Base-by-base conservation (phyloP, 1,139 yeast species). In the Geotrichum carabidarum region DNA sequence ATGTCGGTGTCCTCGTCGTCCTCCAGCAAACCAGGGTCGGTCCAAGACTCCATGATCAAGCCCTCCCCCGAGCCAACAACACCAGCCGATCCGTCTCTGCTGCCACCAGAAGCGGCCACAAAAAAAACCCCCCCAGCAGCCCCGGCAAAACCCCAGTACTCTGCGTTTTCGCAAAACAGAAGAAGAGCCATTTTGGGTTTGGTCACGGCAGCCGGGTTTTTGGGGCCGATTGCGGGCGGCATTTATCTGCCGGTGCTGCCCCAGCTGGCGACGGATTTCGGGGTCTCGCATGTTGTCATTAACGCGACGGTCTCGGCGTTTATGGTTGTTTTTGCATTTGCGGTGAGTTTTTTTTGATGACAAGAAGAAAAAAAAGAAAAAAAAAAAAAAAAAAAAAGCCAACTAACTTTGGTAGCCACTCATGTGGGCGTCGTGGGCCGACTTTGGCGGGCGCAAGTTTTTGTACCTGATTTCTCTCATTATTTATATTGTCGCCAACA, bases 281-380 rank as follows among this genome's bases (percentile, higher is more conserved):
- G 70, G 3, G 77, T 72, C 1, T 74, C 80, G 1, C 67, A 74
- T 2, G 69, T 80, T 0, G 66, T 76, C 0, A 78, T 81, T 38
- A 80, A 81, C 65, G 82, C 82, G 27, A 80, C 86, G 0, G 84
- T 82, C 0, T 76, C 85, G 0, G 81, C 78, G 0, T 80, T 81
- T 58, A 80, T 81, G 84, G 78, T 71, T 2, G 75, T 74, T 1
- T 80, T 78, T 68, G 81, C 82, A 15, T 65, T 80, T 49, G 78
- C 81, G 0, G 54, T 51, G 46, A 35, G 54, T 48, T 14, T 38
- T 15, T n/a, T n/a, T n/a, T n/a, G n/a, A n/a, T n/a, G n/a, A n/a
- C n/a, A n/a, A n/a, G n/a, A n/a, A n/a, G n/a, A n/a, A n/a, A n/a
- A n/a, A n/a, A n/a, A n/a, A n/a, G n/a, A n/a, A n/a, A n/a, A n/a